Conservation (phyloP, 2,329 filamentous ascomycete species). For the Claviceps monticola region DNA sequence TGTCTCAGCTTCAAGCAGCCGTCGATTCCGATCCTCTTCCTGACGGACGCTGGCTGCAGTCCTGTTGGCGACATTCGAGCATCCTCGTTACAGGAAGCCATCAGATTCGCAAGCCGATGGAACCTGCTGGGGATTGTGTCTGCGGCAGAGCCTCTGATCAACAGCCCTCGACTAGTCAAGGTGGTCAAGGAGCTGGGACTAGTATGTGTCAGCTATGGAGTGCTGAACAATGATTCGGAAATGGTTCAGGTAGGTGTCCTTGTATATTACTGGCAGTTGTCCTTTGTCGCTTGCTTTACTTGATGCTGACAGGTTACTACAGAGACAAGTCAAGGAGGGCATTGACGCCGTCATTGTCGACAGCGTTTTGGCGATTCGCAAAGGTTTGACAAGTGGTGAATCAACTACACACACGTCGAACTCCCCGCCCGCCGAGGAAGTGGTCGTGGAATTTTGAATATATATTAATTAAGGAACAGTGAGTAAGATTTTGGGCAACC, state of each 20-base stretch:
- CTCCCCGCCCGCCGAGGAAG: not conserved
- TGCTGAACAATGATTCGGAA: slow-evolving; percentile 71
- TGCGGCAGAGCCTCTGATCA: slow-evolving; percentile 75
- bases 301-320: slow-evolving; percentile 10
- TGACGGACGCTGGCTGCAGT: slow-evolving; percentile 75
- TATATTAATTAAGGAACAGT: not conserved
- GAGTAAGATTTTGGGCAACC: not conserved
- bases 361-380: slow-evolving; percentile 80
- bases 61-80: slow-evolving; percentile 80
- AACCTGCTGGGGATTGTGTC: slow-evolving; percentile 85
- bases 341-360: slow-evolving; percentile 98
- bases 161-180: slow-evolving; percentile 74
- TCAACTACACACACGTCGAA: slow-evolving; percentile 4
- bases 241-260: slow-evolving; percentile 58
- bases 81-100: slow-evolving; percentile 83
- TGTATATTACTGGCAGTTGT: not conserved
- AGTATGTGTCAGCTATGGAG: slow-evolving; percentile 91
- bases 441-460: not conserved
- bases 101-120: slow-evolving; percentile 90
- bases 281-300: not conserved
- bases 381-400: slow-evolving; percentile 53
- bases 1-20: slow-evolving; percentile 94
- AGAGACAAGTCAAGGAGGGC: slow-evolving; percentile 84
- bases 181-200: slow-evolving; percentile 91
- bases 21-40: slow-evolving; percentile 86